Evolutionary conservation across 2,329 filamentous ascomycete genomes (phyloP), one percentile per base, ranked within the genome.

Genomic region (Penicillium palitans): DNA sequence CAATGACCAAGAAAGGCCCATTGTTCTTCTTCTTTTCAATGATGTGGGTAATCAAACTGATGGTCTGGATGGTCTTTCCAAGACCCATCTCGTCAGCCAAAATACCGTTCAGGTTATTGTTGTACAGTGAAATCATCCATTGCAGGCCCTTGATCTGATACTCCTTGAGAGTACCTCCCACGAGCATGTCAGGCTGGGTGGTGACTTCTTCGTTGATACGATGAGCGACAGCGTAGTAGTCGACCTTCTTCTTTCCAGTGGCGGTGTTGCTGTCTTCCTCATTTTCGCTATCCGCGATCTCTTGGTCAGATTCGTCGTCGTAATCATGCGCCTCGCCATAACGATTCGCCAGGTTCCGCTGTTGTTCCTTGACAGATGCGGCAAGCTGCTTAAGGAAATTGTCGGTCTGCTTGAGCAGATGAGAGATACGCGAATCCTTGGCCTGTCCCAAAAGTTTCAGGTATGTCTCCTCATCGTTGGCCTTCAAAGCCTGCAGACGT

Each of bases 121-220:
- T 99, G 84, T 98, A 99, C 15, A 99, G 84, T 15, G 95, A 99
- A 61, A 99, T 88, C 95, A 99, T 99, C 95, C 95, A 99, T 76
- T 99, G 93, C 48, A 99, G 81, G 84, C 95, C 95, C 86, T 97
- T 98, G 78, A 99, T 67, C 79, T 99, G 95, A 77, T 99, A 99
- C 75, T 99, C 95, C 77, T 99, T 99, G 66, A 99, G 82, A 12
- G 82, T 90, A 72, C 95, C 95, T 73, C 95, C 95, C 62, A 98
- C 91, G 60, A 99, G 84, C 44, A 96, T 96, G 53, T 78, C 77
- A 7, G 95, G 91, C 72, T 99, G 95, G 61, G 83, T 82, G 1
- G 85, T 89, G 67, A 99, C 89, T 64, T 96, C 91, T 80, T 99
- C 95, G 75, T 95, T 93, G 79, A 97, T 85, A 64, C 91, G 90